phyloP scores from a whole-genome alignment of 1,284 basidiomycete genomes.

The Marasmius fiardii region DNA sequence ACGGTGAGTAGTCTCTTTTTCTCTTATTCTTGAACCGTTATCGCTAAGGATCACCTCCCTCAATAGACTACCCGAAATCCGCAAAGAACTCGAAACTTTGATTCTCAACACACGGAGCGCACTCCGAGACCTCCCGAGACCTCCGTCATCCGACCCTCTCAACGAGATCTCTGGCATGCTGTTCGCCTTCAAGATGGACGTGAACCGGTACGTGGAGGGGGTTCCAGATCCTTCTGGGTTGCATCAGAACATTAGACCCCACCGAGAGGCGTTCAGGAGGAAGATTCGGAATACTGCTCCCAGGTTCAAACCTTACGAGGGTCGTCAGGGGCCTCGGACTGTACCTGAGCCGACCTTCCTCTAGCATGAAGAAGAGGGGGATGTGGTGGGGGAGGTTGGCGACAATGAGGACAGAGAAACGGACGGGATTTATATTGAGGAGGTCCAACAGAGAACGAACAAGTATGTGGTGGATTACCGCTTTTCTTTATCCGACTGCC shows the following conservation, averaged over 20 bases:
- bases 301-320: constrained; percentile 29
- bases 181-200: constrained; percentile 39
- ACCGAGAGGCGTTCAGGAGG: constrained; percentile 42
- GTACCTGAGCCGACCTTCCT: constrained; percentile 4
- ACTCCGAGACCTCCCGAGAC: constrained; percentile 42
- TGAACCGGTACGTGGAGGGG: constrained; percentile 49
- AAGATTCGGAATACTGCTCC: constrained; percentile 55
- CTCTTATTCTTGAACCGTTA: not conserved
- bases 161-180: constrained; percentile 51
- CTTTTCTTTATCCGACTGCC: not conserved
- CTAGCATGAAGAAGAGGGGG: constrained; percentile 14
- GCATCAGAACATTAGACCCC: constrained; percentile 49
- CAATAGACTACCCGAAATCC: constrained; percentile 61
- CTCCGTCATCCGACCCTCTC: constrained; percentile 51
- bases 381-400: constrained; percentile 5
- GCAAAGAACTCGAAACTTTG: constrained; percentile 42
- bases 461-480: constrained; percentile 41
- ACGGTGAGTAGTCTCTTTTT: constrained; percentile 32
- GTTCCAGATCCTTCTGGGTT: constrained; percentile 46
- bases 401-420: too few relatives aligned
- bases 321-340: not conserved
- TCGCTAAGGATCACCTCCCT: not conserved
- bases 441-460: too few relatives aligned
- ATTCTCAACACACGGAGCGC: constrained; percentile 35
- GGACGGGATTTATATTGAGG: constrained; percentile 47